Evolutionary conservation across 306 rosid species (phyloP), one percentile per base, ranked within the genome.

Genomic region (Acacia confusa): DNA sequence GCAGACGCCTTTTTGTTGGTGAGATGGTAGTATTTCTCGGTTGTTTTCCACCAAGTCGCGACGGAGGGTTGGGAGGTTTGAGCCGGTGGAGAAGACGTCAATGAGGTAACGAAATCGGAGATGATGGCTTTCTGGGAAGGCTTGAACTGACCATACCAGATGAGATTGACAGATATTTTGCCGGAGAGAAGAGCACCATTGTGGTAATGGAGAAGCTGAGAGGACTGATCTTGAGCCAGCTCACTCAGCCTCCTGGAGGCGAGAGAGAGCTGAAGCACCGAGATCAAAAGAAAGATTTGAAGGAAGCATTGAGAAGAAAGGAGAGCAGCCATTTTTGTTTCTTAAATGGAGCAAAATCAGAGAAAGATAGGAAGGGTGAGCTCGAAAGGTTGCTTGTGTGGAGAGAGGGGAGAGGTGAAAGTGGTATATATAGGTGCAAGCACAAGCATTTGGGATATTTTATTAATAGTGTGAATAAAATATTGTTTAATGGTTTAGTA

Each of bases 101-200:
- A 53, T 1, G 97, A 93, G 79, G 85, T 81, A 19, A 93, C 7
- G 73, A 93, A 93, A 75, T 93, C 96, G 17, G 94, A 52, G 41
- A 93, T 55, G 1, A 93, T 84, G 76, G 97, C 91, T 76, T 84
- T 85, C 40, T 93, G 96, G 73, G 94, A 80, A 3, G 97, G 92
- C 47, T 89, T 88, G 74, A 93, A 91, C 4, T 87, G 74, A 0
- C 97, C 97, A 45, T 93, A 93, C 97, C 97, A 93, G 9, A 93
- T 83, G 55, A 93, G 92, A 25, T 88, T 93, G 28, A 91, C 47
- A 4, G 90, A 52, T 75, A 93, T 93, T 84, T 87, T 88, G 48
- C 97, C 97, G 20, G 88, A 88, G 1, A 93, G 97, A 25, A 93
- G 94, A 80, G 94, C 88, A 9, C 97, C 97, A n/a, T 91, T 83